A percentile compares a stretch with the other conserved stretches of the same genome.
These are phyloP conservation scores for Conoideocrella luteorostrata DNA, from an alignment of 2,329 filamentous ascomycete species.

Conservation along the genomic window DNA sequence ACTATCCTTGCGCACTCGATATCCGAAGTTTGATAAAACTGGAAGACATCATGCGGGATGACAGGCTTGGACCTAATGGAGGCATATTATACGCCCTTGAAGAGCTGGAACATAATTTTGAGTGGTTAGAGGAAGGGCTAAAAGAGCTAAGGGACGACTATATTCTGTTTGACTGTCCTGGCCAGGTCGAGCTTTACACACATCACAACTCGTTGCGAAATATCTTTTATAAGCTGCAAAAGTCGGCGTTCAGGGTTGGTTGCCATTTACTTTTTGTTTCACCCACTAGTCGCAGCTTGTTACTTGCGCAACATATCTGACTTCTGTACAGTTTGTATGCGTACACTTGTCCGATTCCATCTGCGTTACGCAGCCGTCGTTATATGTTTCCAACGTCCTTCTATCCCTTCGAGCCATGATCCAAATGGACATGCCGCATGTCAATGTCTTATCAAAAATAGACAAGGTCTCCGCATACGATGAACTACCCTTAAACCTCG, in stretches of 20 bases:
- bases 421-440: slow-evolving; percentile 91
- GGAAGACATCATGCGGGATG: slow-evolving; percentile 91
- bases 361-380: slow-evolving; percentile 83
- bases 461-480: slow-evolving; percentile 86
- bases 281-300: too few relatives aligned
- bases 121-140: slow-evolving; percentile 80
- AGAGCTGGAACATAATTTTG: slow-evolving; percentile 87
- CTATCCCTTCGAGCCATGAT: slow-evolving; percentile 94
- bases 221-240: slow-evolving; percentile 85
- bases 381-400: slow-evolving; percentile 91
- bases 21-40: slow-evolving; percentile 83
- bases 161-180: slow-evolving; percentile 90
- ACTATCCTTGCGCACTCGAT: slow-evolving; percentile 83
- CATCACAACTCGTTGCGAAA: slow-evolving; percentile 89
- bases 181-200: slow-evolving; percentile 94
- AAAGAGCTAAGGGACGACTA: slow-evolving; percentile 84
- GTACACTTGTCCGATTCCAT: slow-evolving; percentile 93
- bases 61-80: slow-evolving; percentile 86
- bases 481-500: slow-evolving; percentile 86
- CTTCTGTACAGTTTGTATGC: slow-evolving; percentile 74
- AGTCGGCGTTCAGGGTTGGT: slow-evolving; percentile 78
- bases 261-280: too few relatives aligned
- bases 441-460: slow-evolving; percentile 97
- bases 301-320: too few relatives aligned
- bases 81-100: slow-evolving; percentile 90